Evolutionary conservation across 352 stramenopile genomes (phyloP).

Genomic region (Phytophthora podocarpi): DNA sequence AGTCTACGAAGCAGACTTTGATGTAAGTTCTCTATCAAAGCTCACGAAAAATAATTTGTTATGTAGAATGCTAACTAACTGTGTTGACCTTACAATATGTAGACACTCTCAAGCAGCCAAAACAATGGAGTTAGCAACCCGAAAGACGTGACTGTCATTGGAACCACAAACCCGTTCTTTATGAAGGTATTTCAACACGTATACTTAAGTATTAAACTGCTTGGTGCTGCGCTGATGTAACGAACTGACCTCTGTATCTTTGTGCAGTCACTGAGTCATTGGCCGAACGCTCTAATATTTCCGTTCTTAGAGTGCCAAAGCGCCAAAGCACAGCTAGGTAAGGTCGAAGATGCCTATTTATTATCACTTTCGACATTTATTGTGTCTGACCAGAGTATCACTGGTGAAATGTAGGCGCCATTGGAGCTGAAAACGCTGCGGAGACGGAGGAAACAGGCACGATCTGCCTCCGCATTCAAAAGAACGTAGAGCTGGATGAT

Average conservation of each 20-base stretch:
- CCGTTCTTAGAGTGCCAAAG: constrained; percentile 60
- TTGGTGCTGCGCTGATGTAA: background rate
- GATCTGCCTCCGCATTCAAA: constrained; percentile 64
- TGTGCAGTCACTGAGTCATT: constrained; percentile 65
- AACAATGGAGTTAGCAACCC: constrained; percentile 51
- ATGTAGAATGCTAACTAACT: background rate
- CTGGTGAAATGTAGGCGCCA: constrained; percentile 3
- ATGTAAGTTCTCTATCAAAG: constrained; percentile 43
- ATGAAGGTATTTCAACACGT: constrained; percentile 62
- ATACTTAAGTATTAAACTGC: background rate
- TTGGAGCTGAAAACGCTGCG: constrained; percentile 5
- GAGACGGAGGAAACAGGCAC: constrained; percentile 42
- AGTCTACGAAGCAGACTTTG: constrained; percentile 87
- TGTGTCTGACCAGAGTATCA: background rate
- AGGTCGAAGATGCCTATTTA: constrained; percentile 7
- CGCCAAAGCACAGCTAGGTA: constrained; percentile 19
- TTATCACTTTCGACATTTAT: background rate
- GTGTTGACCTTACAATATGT: background rate
- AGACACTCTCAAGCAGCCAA: constrained; percentile 64
- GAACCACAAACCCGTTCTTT: constrained; percentile 90
- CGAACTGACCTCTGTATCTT: background rate
- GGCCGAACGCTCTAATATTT: constrained; percentile 84
- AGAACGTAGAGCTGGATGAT: constrained; percentile 46
- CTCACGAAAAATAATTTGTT: background rate
- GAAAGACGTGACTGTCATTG: constrained; percentile 66